A percentile compares a stretch with the other conserved stretches of the same genome.
phyloP scores from a whole-genome alignment of 169 alveolate genomes.

The Eimeria sp. region DNA sequence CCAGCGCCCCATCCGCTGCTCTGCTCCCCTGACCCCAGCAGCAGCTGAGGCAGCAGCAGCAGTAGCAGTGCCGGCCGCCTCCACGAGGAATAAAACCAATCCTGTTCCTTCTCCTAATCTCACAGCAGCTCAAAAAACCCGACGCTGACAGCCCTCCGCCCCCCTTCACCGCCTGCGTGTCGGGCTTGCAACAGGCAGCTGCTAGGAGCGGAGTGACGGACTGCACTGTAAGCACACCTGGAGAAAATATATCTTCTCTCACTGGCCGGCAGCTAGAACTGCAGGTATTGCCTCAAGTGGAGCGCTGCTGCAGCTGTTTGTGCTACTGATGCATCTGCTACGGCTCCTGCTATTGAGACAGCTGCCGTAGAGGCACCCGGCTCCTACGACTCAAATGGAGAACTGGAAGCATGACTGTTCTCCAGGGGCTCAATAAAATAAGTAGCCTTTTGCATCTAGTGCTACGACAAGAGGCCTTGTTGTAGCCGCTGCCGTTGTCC shows the following conservation, averaged over 20 bases:
- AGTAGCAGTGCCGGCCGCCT: neutral
- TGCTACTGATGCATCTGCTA: neutral
- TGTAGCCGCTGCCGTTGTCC: neutral
- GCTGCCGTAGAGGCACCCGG: neutral
- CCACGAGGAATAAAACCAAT: neutral
- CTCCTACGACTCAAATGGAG: neutral
- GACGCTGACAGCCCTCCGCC: neutral
- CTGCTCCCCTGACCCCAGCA: neutral
- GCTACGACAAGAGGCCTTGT: neutral
- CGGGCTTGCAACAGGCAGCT: neutral
- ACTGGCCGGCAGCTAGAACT: neutral
- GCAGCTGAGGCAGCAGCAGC: slow-evolving; percentile 13
- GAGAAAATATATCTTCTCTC: no score
- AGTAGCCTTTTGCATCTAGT: neutral
- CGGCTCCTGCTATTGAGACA: slow-evolving; percentile 9
- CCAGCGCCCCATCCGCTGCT: slow-evolving; percentile 20
- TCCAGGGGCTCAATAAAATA: neutral
- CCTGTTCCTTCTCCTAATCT: neutral
- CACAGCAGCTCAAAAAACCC: neutral
- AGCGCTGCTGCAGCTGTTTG: neutral
- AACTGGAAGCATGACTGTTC: neutral
- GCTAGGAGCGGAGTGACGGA: neutral
- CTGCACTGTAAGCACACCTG: neutral
- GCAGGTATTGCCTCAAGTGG: neutral
- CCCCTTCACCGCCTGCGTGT: slow-evolving; percentile 1